These are phyloP conservation scores for Trametes sanguinea DNA, from an alignment of 768 basidiomycete species.

Conservation along the genomic window DNA sequence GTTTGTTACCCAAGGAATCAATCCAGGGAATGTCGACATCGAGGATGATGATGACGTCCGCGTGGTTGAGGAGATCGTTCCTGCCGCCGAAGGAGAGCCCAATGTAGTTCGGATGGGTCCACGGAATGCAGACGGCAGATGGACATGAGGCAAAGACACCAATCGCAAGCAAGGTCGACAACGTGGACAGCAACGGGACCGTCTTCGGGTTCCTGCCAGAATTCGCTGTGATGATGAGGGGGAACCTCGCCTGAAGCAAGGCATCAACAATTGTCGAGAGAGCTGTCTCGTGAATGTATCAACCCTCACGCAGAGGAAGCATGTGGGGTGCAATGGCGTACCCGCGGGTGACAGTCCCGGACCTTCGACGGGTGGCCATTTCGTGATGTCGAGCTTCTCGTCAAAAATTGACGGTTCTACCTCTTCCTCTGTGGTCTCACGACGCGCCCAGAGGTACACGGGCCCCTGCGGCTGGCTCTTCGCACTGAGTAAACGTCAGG, in stretches of 20 bases:
- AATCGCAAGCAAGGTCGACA: constrained; percentile 56
- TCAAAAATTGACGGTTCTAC: constrained; percentile 43
- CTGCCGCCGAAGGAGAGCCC: constrained; percentile 55
- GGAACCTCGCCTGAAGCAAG: constrained; percentile 50
- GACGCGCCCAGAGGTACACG: constrained; percentile 70
- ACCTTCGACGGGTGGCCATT: constrained; percentile 57
- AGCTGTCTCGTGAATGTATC: constrained; percentile 16
- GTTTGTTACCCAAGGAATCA: constrained; percentile 46
- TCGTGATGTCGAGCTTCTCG: constrained; percentile 30
- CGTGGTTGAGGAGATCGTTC: constrained; percentile 48
- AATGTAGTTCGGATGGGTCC: constrained; percentile 54
- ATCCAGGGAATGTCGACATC: constrained; percentile 73
- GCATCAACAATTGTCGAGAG: constrained; percentile 46
- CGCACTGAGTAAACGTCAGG: constrained; percentile 45
- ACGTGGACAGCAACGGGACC: constrained; percentile 45
- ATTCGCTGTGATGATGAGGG: constrained; percentile 67
- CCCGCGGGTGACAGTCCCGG: constrained; percentile 46
- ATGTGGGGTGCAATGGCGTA: constrained; percentile 18
- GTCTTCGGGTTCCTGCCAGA: constrained; percentile 57
- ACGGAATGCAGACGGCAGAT: constrained; percentile 54
- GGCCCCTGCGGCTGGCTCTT: constrained; percentile 71
- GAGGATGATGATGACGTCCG: constrained; percentile 64
- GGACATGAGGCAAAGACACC: constrained; percentile 60
- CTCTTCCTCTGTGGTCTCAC: constrained; percentile 71
- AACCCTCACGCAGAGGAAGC: background rate